A percentile compares a stretch with the other conserved stretches of the same genome.
These are phyloP conservation scores for Musa balbisiana DNA, from an alignment of 202 grass and related monocot genomes.

Conservation along the genomic window DNA sequence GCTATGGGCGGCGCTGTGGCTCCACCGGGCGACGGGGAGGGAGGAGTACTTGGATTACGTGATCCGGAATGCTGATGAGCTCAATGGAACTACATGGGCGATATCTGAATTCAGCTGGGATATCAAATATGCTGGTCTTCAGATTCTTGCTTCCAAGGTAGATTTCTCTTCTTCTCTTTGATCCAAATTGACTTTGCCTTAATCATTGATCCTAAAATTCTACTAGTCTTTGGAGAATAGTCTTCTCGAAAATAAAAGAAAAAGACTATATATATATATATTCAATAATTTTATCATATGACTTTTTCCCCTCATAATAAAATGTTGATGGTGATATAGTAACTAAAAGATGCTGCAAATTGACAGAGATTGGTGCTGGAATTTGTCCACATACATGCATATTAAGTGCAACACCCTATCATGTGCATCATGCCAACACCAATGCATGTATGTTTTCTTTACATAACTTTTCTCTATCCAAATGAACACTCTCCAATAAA, in stretches of 20 bases:
- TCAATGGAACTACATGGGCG: neutral
- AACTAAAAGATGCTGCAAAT: neutral
- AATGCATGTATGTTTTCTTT: neutral
- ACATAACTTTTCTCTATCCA: neutral
- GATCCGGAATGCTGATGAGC: neutral
- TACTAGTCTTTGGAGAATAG: no score
- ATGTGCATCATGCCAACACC: no score
- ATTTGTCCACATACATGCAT: no score
- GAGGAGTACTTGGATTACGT: neutral
- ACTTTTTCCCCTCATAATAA: neutral
- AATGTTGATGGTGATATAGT: neutral
- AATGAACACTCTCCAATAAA: neutral
- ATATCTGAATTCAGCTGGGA: slow-evolving; percentile 12
- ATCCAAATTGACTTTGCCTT: neutral
- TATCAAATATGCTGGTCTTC: slow-evolving; percentile 7
- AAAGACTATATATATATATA: no score
- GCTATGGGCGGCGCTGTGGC: slow-evolving; percentile 13
- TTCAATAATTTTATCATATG: no score
- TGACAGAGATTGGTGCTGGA: no score
- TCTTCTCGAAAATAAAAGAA: no score
- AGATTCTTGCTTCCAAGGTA: slow-evolving; percentile 15
- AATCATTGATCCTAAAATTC: no score
- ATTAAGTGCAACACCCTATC: no score
- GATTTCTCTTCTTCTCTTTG: neutral
- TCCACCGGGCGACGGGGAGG: neutral